Evolutionary conservation across 805 yeast genomes (phyloP).

Genomic region (Cephaloascus fragrans): DNA sequence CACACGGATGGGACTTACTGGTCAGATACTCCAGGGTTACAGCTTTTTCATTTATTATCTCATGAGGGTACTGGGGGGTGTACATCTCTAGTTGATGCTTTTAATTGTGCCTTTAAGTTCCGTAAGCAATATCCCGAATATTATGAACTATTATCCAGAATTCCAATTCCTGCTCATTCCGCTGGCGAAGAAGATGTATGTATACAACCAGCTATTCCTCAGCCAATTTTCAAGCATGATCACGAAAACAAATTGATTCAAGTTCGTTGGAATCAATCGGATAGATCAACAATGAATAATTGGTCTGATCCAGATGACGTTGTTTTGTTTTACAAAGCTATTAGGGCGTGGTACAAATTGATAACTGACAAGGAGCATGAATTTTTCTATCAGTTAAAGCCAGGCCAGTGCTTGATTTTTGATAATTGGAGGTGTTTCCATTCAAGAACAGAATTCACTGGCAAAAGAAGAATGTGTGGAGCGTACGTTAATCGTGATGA

Average conservation of each 20-base stretch:
- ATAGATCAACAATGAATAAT: conserved; percentile 49
- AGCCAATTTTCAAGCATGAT: conserved; percentile 50
- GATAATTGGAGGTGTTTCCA: conserved; percentile 71
- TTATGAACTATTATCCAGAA: conserved; percentile 35
- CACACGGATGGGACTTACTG: conserved; percentile 75
- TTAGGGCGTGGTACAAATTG: conserved; percentile 45
- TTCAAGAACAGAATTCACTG: conserved; percentile 56
- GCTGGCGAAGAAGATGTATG: conserved; percentile 61
- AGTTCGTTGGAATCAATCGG: conserved; percentile 65
- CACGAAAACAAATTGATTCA: conserved; percentile 43
- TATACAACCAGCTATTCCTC: conserved; percentile 45
- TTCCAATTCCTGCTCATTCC: conserved; percentile 60
- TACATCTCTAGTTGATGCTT: conserved; percentile 59
- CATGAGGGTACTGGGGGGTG: conserved; percentile 65
- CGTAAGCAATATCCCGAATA: conserved; percentile 37
- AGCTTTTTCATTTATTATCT: conserved; percentile 51
- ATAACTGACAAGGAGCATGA: conserved; percentile 41
- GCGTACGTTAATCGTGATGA: conserved; percentile 65
- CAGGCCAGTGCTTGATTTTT: conserved; percentile 59
- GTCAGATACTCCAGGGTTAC: conserved; percentile 65
- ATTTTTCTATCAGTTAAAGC: conserved; percentile 42
- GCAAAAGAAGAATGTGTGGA: conserved; percentile 63
- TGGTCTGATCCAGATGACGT: conserved; percentile 33
- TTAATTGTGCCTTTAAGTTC: conserved; percentile 45
- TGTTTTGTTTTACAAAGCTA: conserved; percentile 46